Evolutionary conservation across 805 yeast species (phyloP).

Genomic region (Naumovozyma baii): DNA sequence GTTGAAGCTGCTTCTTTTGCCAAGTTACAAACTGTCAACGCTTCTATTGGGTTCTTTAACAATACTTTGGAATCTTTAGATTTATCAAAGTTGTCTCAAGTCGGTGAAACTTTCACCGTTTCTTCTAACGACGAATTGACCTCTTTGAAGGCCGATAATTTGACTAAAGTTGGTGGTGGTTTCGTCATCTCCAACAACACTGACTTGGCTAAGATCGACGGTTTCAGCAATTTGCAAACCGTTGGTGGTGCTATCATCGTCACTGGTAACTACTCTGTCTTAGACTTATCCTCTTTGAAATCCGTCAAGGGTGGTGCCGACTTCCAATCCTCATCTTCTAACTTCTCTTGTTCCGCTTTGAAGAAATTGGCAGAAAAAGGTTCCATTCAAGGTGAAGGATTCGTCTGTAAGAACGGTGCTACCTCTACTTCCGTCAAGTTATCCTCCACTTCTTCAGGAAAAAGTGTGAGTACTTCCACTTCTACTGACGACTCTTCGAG

Average conservation of each 20-base stretch:
- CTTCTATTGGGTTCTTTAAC: conserved; percentile 72
- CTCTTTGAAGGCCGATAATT: conserved; percentile 55
- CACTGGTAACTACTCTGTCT: conserved; percentile 71
- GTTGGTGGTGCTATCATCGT: conserved; percentile 85
- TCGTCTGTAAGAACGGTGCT: conserved; percentile 60
- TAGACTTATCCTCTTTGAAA: conserved; percentile 61
- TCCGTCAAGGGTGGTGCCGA: conserved; percentile 89
- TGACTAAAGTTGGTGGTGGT: conserved; percentile 84
- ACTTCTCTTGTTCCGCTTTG: conserved; percentile 74
- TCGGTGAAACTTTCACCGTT: conserved; percentile 79
- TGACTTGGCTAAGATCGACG: conserved; percentile 50
- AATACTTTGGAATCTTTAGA: conserved; percentile 52
- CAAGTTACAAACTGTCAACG: conserved; percentile 61
- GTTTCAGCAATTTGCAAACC: conserved; percentile 62
- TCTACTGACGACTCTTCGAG: conserved; percentile 28
- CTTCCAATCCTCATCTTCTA: conserved; percentile 58
- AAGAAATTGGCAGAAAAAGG: conserved; percentile 63
- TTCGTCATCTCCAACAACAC: conserved; percentile 82
- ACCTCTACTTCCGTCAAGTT: conserved; percentile 29
- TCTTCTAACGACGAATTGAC: conserved; percentile 65
- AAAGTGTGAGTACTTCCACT: conserved; percentile 29
- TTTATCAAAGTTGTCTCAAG: conserved; percentile 42
- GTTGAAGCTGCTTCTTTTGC: conserved; percentile 64
- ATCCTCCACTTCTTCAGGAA: conserved; percentile 14
- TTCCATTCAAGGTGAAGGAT: conserved; percentile 84